Evolutionary conservation across 1,284 basidiomycete genomes (phyloP), one percentile per base, ranked within the genome.

Genomic region (Trichosporon coremiiforme): DNA sequence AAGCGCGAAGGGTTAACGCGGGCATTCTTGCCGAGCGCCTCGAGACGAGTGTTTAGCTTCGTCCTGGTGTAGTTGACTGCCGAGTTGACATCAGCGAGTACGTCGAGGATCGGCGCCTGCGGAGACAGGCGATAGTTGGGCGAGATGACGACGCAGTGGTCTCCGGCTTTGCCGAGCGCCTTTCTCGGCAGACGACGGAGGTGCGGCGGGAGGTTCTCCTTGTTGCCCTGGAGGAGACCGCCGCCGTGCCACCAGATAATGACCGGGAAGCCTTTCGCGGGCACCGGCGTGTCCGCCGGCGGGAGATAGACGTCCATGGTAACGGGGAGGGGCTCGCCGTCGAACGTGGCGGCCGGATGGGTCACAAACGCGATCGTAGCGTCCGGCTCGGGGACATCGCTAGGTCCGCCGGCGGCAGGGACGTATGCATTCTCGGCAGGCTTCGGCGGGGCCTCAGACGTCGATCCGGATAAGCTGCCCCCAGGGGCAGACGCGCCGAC

Each of bases 241-340:
- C 81, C 81, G 36, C 81, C 81, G 66, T 83, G 81, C 73, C 79
- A 83, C 81, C 81, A 83, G 55, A 83, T 74, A 10, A 83, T 74
- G 3, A 82, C 66, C 0, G 81, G 78, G 65, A 77, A 77, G 2
- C 77, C 77, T 7, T 15, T 67, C 50, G 29, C 41, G 22, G 55
- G 67, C 20, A 10, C 55, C 31, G 47, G 70, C 63, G 2, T 74
- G 66, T 20, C 47, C 5, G 63, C 33, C 0, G 76, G 55, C 17
- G 81, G 81, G 29, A 83, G 75, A 69, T 82, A 83, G 2, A 83
- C 68, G 68, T 83, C 80, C 63, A 83, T 75, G 67, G 78, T 75
- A 69, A 83, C 69, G 9, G 74, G 68, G 13, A 83, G 74, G 17
- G 81, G 81, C 41, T 78, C 75, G 17, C 78, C 78, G 60, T 82